Conservation (phyloP, 2,329 filamentous ascomycete genomes). For the Fusarium bactridioides region DNA sequence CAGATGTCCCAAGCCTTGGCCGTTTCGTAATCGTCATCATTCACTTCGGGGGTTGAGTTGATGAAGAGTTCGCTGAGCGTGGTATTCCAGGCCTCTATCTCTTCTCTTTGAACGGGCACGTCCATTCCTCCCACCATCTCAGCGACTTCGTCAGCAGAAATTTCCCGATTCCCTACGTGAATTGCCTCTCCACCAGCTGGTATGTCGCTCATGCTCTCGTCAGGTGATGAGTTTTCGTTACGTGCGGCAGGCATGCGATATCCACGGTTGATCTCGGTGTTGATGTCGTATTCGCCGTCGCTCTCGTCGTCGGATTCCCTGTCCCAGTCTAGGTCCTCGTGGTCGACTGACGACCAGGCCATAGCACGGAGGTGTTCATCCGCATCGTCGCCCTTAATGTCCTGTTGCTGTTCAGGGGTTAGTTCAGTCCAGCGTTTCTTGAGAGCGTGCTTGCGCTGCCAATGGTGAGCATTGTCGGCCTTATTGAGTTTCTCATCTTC, state of each 20-base stretch:
- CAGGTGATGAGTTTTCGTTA: not conserved
- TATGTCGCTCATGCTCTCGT: not conserved
- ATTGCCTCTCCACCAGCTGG: not conserved
- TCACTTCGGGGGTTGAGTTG: constrained; percentile 3
- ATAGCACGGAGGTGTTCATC: constrained; percentile 47
- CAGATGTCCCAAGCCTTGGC: constrained; percentile 3
- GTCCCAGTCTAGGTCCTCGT: constrained; percentile 31
- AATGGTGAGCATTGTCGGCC: constrained; percentile 49
- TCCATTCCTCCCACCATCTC: not conserved
- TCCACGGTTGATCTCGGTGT: constrained; percentile 26
- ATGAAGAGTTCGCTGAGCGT: constrained; percentile 3
- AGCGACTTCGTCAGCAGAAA: not conserved
- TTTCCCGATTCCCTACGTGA: not conserved
- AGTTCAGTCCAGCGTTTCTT: constrained; percentile 56
- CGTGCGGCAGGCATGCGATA: constrained; percentile 20
- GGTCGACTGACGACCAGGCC: constrained; percentile 43
- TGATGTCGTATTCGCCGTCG: constrained; percentile 24
- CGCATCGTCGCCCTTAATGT: constrained; percentile 49
- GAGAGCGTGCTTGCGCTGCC: constrained; percentile 54
- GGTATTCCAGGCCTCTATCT: constrained; percentile 11
- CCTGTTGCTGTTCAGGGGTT: constrained; percentile 46
- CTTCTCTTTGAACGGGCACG: not conserved
- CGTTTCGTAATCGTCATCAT: not conserved
- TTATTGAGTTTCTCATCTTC: constrained; percentile 48
- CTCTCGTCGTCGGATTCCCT: constrained; percentile 21